A percentile compares a stretch with the other conserved stretches of the same genome.
Conservation (phyloP, 257 asterid species). For the Mentha longifolia region DNA sequence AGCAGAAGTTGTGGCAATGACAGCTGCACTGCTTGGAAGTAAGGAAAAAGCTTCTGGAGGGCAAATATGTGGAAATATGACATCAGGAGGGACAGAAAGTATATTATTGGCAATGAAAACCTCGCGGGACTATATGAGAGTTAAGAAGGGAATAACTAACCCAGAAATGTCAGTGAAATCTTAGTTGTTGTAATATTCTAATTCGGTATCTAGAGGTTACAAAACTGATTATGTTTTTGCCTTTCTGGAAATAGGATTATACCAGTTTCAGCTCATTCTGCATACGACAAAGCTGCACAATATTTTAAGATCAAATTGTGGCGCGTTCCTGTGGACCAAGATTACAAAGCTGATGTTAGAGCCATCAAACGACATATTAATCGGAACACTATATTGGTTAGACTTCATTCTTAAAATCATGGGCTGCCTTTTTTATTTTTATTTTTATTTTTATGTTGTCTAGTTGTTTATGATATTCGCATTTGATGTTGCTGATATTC, state of each 20-base stretch:
- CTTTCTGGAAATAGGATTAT: slow-evolving; percentile 70
- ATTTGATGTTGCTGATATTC: slow-evolving; percentile 21
- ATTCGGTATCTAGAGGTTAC: slow-evolving; percentile 23
- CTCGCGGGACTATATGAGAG: slow-evolving; percentile 93
- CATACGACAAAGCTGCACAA: slow-evolving; percentile 97
- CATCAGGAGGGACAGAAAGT: slow-evolving; percentile 99
- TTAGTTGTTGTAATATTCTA: slow-evolving; percentile 9
- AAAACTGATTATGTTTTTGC: slow-evolving; percentile 32
- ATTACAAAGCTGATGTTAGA: slow-evolving; percentile 84
- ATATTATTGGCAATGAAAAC: slow-evolving; percentile 89
- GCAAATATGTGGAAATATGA: slow-evolving; percentile 95
- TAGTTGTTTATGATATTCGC: slow-evolving; percentile 7
- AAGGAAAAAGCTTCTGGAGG: slow-evolving; percentile 84
- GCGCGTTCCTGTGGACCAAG: slow-evolving; percentile 85
- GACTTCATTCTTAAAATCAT: slow-evolving; percentile 29
- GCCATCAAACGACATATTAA: slow-evolving; percentile 70
- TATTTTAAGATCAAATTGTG: slow-evolving; percentile 93
- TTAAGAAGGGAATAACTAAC: slow-evolving; percentile 72
- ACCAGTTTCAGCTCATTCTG: slow-evolving; percentile 98
- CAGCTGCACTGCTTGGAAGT: slow-evolving; percentile 93
- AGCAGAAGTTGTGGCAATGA: slow-evolving; percentile 92
- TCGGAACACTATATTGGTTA: slow-evolving; percentile 87
- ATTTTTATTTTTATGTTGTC: neutral
- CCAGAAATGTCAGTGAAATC: slow-evolving; percentile 84
- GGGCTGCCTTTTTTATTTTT: neutral